These are phyloP conservation scores for Sarocladiaceae sp. DNA, from an alignment of 2,329 filamentous ascomycete species.

Conservation along the genomic window DNA sequence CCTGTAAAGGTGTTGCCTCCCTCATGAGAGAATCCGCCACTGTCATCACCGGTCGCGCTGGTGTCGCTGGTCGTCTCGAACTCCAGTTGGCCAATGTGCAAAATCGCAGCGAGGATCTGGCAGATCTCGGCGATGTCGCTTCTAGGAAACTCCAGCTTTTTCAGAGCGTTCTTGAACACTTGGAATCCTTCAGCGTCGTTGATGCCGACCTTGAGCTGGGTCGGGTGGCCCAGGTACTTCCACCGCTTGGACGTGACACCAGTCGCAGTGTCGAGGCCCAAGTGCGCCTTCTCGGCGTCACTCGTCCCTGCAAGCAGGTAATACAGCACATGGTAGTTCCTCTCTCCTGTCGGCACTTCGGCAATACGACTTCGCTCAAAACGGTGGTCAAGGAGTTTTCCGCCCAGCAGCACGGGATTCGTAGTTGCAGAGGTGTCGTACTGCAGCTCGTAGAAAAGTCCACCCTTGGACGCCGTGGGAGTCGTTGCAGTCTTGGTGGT, in stretches of 20 bases:
- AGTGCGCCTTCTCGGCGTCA: conserved; percentile 80
- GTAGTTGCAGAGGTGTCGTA: conserved; percentile 86
- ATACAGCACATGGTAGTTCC: conserved; percentile 94
- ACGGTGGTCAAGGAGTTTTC: conserved; percentile 89
- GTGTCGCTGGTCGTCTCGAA: conserved; percentile 82
- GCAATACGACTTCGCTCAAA: conserved; percentile 89
- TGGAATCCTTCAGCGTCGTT: conserved; percentile 95
- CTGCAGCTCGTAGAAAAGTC: conserved; percentile 92
- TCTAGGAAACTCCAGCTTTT: conserved; percentile 90
- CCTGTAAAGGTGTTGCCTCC: conserved; percentile 80
- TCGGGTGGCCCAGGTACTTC: conserved; percentile 94
- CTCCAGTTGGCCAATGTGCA: conserved; percentile 97
- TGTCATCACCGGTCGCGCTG: conserved; percentile 77
- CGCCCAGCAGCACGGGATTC: conserved; percentile 85
- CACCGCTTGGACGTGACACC: conserved; percentile 67
- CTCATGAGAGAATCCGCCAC: conserved; percentile 93
- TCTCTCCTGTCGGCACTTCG: conserved; percentile 88
- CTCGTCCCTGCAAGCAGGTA: conserved; percentile 93
- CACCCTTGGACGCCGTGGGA: conserved; percentile 91
- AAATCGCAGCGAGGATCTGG: conserved; percentile 85
- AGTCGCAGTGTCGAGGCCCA: conserved; percentile 55
- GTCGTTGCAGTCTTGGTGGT: conserved; percentile 97
- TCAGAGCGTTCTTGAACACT: conserved; percentile 91
- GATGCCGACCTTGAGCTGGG: conserved; percentile 93
- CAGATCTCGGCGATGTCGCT: conserved; percentile 96